Conservation (phyloP, 176 grass and related monocot genomes). For the Oryza brachyantha region DNA sequence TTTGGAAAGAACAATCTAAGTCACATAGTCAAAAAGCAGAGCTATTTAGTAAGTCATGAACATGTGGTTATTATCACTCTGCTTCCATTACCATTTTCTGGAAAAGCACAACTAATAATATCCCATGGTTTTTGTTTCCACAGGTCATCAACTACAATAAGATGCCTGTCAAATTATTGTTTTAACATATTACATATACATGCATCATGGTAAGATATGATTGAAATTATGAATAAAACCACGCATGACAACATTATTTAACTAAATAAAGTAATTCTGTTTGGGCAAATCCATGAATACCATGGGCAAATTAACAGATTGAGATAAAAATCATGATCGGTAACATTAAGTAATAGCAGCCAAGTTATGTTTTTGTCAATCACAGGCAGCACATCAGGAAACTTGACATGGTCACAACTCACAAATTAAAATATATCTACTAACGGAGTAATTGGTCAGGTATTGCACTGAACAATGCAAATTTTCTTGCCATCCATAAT, state of each 20-base stretch:
- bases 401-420: too few relatives aligned
- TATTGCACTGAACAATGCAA: too few relatives aligned
- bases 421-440: too few relatives aligned
- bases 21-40: too few relatives aligned
- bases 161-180: neutral
- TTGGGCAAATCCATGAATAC: neutral
- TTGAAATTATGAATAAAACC: too few relatives aligned
- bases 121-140: neutral
- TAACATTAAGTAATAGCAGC: neutral
- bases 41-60: neutral
- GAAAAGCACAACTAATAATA: neutral
- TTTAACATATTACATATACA: neutral
- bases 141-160: neutral
- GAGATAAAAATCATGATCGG: neutral
- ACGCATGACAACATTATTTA: neutral
- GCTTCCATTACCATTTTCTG: neutral
- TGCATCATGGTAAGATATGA: too few relatives aligned
- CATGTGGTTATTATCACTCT: constrained; percentile 11
- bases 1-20: too few relatives aligned
- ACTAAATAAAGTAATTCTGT: neutral
- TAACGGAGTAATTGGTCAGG: too few relatives aligned
- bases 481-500: too few relatives aligned
- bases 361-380: too few relatives aligned
- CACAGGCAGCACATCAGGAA: too few relatives aligned
- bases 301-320: neutral